Evolutionary conservation across 1,139 yeast genomes (phyloP), one percentile per base, ranked within the genome.

Genomic region (Hansenula lynferdii): DNA sequence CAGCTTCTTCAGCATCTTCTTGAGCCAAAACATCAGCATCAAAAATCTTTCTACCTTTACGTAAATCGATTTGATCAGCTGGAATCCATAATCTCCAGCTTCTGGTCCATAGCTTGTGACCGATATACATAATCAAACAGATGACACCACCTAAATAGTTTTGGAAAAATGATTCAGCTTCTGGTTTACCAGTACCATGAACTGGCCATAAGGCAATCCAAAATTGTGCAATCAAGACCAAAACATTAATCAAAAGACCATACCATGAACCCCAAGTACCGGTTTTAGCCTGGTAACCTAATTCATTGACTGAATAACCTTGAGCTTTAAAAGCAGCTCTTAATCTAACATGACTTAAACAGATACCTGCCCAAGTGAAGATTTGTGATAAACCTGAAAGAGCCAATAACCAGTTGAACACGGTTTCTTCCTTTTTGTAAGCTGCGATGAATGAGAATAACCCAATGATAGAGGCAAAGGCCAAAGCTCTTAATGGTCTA

Each of bases 321-420:
- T 83, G 84, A 10, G 56, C 72, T 30, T 62, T 60, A 67, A 87
- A 70, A 2, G 95, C 96, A 38, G 70, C 60, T 67, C 96, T 79
- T 65, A 86, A 85, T 60, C 95, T 74, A 43, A 87, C 67, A 51
- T 81, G 95, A 51, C 87, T 79, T 40, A 83, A 56, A 56, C 83
- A 78, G 52, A 87, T 84, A 16, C 90, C 78, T 34, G 81, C 77
- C 95, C 95, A 87, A 6, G 95, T 83, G 63, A 86, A 84, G 45
- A 87, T 67, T 14, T 92, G 78, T 22, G 95, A 81, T 47, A 87
- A 75, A 52, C 95, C 96, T 14, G 95, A 83, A 35, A 89, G 67
- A 20, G 96, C 85, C 57, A 85, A 67, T 54, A 87, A 67, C 96
- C 96, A 87, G 49, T 67, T 69, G 62, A 87, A 87, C 12, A 86